These are phyloP conservation scores for Primulina eburnea DNA, from an alignment of 257 asterid genomes.

Conservation along the genomic window DNA sequence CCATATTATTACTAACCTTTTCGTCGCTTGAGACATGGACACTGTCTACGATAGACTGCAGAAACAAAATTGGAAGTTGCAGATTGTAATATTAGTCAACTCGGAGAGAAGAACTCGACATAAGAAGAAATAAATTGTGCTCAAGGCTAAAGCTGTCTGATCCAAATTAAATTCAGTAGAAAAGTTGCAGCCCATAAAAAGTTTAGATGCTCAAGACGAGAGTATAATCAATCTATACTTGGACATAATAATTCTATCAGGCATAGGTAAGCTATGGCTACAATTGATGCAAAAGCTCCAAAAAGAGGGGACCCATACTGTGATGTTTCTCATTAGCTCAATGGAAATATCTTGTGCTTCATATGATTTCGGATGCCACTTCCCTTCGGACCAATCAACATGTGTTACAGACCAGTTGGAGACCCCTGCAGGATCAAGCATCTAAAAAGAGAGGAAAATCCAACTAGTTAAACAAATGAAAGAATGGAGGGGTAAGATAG, in stretches of 20 bases:
- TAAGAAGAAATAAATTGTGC: background rate
- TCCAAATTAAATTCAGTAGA: background rate
- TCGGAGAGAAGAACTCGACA: background rate
- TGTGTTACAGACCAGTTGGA: conserved; percentile 88
- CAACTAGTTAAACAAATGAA: background rate
- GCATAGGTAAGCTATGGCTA: background rate
- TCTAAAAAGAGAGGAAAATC: conserved; percentile 35
- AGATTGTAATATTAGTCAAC: conserved; percentile 6
- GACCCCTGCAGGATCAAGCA: conserved; percentile 78
- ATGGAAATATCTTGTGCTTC: conserved; percentile 51
- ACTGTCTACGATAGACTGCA: conserved; percentile 81
- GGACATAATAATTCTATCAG: background rate
- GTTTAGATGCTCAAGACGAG: background rate
- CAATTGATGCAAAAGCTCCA: conserved; percentile 12
- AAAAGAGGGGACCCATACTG: conserved; percentile 43
- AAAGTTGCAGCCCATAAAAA: background rate
- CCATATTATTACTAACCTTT: conserved; percentile 43
- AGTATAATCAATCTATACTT: background rate
- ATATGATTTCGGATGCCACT: conserved; percentile 92
- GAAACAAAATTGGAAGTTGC: conserved; percentile 18
- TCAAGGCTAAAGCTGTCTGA: background rate
- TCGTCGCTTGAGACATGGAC: conserved; percentile 81
- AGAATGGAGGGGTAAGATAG: background rate
- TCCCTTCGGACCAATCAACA: conserved; percentile 92
- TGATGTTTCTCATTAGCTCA: conserved; percentile 66